Conservation (phyloP, 768 basidiomycete genomes). For the Fistulinella prunicolor region DNA sequence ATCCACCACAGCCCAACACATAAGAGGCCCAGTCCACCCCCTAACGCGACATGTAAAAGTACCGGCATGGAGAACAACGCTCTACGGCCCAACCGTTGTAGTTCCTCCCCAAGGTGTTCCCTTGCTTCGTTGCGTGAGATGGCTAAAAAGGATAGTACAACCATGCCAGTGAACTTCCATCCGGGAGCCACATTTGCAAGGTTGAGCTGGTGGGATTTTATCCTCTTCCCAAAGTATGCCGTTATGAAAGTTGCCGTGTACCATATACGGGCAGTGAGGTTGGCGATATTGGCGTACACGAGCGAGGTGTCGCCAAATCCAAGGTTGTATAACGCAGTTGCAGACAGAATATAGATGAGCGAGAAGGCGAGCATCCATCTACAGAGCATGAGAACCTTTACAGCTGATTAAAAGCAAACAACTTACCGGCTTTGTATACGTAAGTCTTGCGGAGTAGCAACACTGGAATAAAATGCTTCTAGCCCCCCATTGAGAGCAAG, state of each 20-base stretch:
- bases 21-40: constrained; percentile 22
- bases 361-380: constrained; percentile 84
- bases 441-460: constrained; percentile 65
- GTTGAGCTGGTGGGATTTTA: constrained; percentile 11
- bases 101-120: constrained; percentile 12
- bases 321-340: constrained; percentile 45
- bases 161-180: constrained; percentile 26
- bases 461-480: constrained; percentile 87
- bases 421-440: constrained; percentile 61
- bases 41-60: constrained; percentile 26
- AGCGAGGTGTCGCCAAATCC: constrained; percentile 63
- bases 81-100: constrained; percentile 10
- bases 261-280: constrained; percentile 57
- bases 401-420: neutral
- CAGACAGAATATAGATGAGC: constrained; percentile 55
- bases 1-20: constrained; percentile 32
- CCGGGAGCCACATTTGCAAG: constrained; percentile 19
- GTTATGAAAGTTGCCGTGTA: constrained; percentile 55
- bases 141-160: constrained; percentile 21
- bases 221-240: constrained; percentile 42
- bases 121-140: constrained; percentile 21
- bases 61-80: constrained; percentile 22
- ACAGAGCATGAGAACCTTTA: constrained; percentile 2
- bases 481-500: constrained; percentile 88
- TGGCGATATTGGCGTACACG: constrained; percentile 74